phyloP scores from a whole-genome alignment of 768 basidiomycete species.

The Pulveroboletus sp. region DNA sequence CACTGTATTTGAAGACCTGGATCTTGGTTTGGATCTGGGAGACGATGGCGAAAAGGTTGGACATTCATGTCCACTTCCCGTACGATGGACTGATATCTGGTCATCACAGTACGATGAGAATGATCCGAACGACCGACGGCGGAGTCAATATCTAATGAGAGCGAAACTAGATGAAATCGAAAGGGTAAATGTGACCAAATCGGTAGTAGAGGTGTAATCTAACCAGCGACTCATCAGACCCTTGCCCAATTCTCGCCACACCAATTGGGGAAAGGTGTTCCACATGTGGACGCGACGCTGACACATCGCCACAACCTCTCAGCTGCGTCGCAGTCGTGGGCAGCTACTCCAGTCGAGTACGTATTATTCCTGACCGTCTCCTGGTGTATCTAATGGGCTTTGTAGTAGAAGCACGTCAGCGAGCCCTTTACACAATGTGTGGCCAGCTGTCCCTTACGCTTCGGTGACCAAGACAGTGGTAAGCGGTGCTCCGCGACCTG shows the following conservation, averaged over 20 bases:
- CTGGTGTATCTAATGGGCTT: conserved; percentile 8
- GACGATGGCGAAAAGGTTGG: conserved; percentile 43
- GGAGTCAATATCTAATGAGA: conserved; percentile 71
- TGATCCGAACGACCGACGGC: conserved; percentile 70
- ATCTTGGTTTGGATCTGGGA: conserved; percentile 40
- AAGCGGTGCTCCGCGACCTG: conserved; percentile 13
- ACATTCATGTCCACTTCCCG: conserved; percentile 10
- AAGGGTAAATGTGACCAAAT: conserved; percentile 40
- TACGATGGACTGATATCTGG: conserved; percentile 14
- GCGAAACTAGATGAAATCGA: conserved; percentile 79
- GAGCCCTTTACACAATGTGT: conserved; percentile 20
- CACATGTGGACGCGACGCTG: conserved; percentile 21
- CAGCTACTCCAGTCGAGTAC: conserved; percentile 18
- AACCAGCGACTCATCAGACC: conserved; percentile 39
- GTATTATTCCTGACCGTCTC: conserved; percentile 9
- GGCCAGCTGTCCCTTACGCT: conserved; percentile 47
- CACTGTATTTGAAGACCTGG: conserved; percentile 43
- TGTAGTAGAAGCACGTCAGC: conserved; percentile 5
- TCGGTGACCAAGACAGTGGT: conserved; percentile 26
- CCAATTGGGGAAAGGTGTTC: conserved; percentile 20
- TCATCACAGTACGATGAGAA: conserved; percentile 55
- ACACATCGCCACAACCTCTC: conserved; percentile 20
- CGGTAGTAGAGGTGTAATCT: conserved; percentile 1
- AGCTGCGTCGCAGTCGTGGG: conserved; percentile 8
- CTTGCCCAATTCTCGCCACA: conserved; percentile 67